phyloP scores from a whole-genome alignment of 176 grass and related monocot genomes.

The Puya raimondii region DNA sequence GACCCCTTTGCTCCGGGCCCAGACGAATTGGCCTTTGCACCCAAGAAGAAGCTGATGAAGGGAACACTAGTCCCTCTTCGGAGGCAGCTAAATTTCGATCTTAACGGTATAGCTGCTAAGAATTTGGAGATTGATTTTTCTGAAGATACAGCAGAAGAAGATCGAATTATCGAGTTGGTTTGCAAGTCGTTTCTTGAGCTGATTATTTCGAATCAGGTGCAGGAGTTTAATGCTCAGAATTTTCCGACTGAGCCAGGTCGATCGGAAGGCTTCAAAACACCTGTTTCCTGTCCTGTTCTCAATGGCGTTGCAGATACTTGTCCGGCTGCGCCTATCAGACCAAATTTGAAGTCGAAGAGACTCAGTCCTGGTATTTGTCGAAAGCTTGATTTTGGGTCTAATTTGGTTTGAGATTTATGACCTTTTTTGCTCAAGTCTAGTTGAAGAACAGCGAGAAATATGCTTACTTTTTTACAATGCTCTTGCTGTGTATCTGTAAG shows the following conservation, averaged over 20 bases:
- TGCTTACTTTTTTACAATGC: background rate
- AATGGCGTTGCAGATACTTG: conserved; percentile 47
- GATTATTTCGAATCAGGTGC: conserved; percentile 30
- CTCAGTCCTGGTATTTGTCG: conserved; percentile 39
- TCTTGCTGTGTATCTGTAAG: background rate
- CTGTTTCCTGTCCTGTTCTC: conserved; percentile 30
- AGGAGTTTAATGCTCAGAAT: conserved; percentile 11
- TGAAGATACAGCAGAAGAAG: conserved; percentile 36
- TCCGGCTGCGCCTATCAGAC: conserved; percentile 37
- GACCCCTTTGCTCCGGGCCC: conserved; percentile 63
- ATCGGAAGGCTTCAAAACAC: conserved; percentile 30
- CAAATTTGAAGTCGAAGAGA: conserved; percentile 16
- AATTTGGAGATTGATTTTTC: conserved; percentile 21
- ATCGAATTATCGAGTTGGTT: conserved; percentile 19
- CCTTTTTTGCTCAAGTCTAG: background rate
- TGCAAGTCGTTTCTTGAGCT: conserved; percentile 32
- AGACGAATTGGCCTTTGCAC: conserved; percentile 35
- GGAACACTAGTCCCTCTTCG: conserved; percentile 19
- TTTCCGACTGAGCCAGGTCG: conserved; percentile 10
- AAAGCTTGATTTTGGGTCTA: conserved; percentile 47
- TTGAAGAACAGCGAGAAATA: background rate
- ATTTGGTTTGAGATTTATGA: background rate
- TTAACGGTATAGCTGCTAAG: conserved; percentile 18
- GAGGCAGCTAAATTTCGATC: conserved; percentile 44
- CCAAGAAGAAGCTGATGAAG: conserved; percentile 41